These are phyloP conservation scores for Brassica carinata DNA, from an alignment of 345 rosid species.

Conservation along the genomic window DNA sequence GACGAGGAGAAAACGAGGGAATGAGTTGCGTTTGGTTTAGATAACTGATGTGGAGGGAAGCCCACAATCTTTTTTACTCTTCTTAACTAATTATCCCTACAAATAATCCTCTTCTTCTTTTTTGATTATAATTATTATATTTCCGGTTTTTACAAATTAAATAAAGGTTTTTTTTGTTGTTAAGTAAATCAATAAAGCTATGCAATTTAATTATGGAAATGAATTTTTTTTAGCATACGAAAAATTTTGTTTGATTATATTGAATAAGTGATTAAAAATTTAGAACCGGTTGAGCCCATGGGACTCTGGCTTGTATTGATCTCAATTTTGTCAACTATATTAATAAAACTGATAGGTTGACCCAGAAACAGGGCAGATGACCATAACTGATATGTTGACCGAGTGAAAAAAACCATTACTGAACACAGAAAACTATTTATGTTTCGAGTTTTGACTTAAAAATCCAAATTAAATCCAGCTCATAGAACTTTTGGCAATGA, in stretches of 20 bases:
- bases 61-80: constrained; percentile 9
- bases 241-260: neutral
- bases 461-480: neutral
- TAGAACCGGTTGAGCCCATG: neutral
- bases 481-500: neutral
- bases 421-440: neutral
- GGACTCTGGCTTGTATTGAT: neutral
- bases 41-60: constrained; percentile 94
- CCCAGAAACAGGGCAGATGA: neutral
- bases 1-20: constrained; percentile 62
- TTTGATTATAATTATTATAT: neutral
- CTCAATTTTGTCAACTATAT: neutral
- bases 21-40: constrained; percentile 78
- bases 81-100: neutral
- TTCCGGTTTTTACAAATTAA: neutral
- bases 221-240: neutral
- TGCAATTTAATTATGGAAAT: neutral
- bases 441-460: neutral
- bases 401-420: neutral
- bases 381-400: neutral
- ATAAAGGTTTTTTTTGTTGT: neutral
- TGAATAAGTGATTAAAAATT: no score
- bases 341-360: neutral
- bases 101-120: neutral
- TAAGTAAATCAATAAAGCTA: neutral